Evolutionary conservation across 345 rosid genomes (phyloP), one percentile per base, ranked within the genome.

Genomic region (Trapa incisa): DNA sequence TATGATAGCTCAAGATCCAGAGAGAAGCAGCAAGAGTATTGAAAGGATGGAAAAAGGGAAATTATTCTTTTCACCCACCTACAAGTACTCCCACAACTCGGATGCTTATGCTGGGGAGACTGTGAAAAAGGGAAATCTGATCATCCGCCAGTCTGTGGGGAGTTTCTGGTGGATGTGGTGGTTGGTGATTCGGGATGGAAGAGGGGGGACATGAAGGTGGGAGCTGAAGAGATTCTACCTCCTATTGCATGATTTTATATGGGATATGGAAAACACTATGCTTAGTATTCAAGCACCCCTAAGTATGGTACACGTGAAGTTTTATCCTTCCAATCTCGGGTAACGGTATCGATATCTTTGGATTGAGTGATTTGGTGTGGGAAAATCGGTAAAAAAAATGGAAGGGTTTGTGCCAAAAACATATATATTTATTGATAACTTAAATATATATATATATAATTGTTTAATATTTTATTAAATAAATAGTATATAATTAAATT

Each of bases 21-120:
- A 86, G 84, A 77, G 95, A 94, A 42, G 88, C 96, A 10, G 97
- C 92, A 12, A 72, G 95, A 74, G 96, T 94, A 57, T 94, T 94
- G 70, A 77, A 74, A 72, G 92, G 91, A 72, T 94, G 99, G 99
- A 73, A 61, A 97, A 94, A 77, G 96, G 92, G 37, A 87, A 86
- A 77, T 91, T 94, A 69, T 76, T 67, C 78, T 94, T 94, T 61
- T 86, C 91, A 15, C 99, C 99, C 6, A 94, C 99, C 2, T 94
- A 94, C 77, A 94, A 94, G 72, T 94, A 87, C 76, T 85, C 97
- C 10, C 81, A 71, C 72, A 85, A 91, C 75, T 94, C 99, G 0
- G 95, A 94, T 67, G 77, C 73, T 45, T 91, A 91, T 41, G 88
- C 96, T 0, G 97, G 97, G 43, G 99, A 87, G 52, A 79, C 81